These are phyloP conservation scores for Pyrenochaeta sp. DNA, from an alignment of 2,329 filamentous ascomycete species.

Conservation along the genomic window DNA sequence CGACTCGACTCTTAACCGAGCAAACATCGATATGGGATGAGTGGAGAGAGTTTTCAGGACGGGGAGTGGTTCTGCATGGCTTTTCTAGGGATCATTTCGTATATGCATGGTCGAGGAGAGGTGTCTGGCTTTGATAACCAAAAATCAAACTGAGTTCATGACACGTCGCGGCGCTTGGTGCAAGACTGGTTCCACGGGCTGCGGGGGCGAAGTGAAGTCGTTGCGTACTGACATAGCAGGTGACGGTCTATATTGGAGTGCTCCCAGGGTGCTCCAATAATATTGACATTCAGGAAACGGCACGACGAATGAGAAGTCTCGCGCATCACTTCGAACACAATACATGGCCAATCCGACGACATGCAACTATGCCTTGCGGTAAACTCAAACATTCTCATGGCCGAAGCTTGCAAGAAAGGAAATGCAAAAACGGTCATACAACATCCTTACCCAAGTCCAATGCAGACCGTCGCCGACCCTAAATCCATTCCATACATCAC, in stretches of 20 bases:
- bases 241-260: no score
- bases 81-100: constrained; percentile 27
- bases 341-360: background rate
- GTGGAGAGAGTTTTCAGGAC: constrained; percentile 9
- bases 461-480: background rate
- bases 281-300: no score
- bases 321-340: background rate
- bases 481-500: background rate
- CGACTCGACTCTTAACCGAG: constrained; percentile 19
- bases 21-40: constrained; percentile 16
- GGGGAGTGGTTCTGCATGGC: constrained; percentile 34
- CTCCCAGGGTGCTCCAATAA: no score
- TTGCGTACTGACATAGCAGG: background rate
- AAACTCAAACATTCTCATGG: background rate
- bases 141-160: constrained; percentile 38
- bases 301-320: no score
- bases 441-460: background rate
- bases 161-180: background rate
- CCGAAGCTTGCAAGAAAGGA: background rate
- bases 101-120: constrained; percentile 18
- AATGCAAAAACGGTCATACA: background rate
- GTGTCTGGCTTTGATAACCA: constrained; percentile 33
- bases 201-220: background rate
- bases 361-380: no score
- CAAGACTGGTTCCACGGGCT: background rate